Evolutionary conservation across 2,329 filamentous ascomycete genomes (phyloP), one percentile per base, ranked within the genome.

Genomic region (Chlorencoelia australis): DNA sequence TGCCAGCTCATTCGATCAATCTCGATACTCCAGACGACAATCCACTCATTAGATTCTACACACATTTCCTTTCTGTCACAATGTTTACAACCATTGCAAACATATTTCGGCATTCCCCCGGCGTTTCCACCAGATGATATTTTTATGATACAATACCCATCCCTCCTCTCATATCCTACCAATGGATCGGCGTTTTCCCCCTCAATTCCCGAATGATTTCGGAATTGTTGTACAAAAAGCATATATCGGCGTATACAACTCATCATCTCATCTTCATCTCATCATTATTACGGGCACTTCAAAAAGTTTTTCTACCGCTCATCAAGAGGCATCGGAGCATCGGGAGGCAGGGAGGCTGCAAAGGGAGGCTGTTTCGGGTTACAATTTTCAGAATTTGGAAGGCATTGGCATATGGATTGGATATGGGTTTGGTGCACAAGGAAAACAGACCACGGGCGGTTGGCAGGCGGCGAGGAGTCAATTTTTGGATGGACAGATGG

Each of bases 1-100:
- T 60, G 83, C 84, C 48, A 83, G 81, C 55, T 86, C 82, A 2
- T 94, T 95, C 57, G 88, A 95, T 60, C 82, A 87, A 38, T 57
- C 54, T 40, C 54, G 55, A 37, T 53, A 56, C 33, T 48, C 45
- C 11, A 43, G 54, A 34, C 46, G 56, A 25, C 53, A 54, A 46
- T 58, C 53, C n/a, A 48, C 47, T 18, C 44, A 54, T 22, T 54
- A 45, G 43, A 40, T 19, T 13, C 16, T 28, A 20, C n/a, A 7
- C 28, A 15, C 6, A 32, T 10, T 14, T 20, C 19, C 6, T 24
- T 28, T 41, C 33, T 22, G 25, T 38, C 35, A 28, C 36, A 39
- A 41, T 15, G 25, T 31, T 21, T 39, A 15, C 29, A 30, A 29
- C 36, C 39, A 29, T 19, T 28, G 37, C 27, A 29, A 38, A 28